Percentiles rank a stretch among this genome's conserved stretches.
Conservation (phyloP, 1,139 yeast genomes). For the Candida sp. region DNA sequence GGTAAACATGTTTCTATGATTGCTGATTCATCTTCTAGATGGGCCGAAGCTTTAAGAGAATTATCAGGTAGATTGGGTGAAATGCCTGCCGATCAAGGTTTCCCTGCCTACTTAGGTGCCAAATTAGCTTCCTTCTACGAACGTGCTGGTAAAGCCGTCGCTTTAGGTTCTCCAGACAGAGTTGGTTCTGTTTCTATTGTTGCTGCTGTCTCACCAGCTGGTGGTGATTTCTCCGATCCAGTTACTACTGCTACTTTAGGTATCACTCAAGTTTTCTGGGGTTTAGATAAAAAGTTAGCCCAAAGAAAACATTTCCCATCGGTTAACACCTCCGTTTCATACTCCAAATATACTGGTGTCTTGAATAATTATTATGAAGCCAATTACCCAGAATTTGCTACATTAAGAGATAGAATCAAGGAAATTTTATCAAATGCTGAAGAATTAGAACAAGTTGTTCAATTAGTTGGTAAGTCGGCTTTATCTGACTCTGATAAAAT, state of each 20-base stretch:
- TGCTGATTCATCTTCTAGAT: constrained; percentile 99
- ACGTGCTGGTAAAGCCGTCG: constrained; percentile 97
- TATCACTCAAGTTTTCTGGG: constrained; percentile 99
- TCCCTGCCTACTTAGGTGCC: constrained; percentile 99
- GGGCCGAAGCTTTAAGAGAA: constrained; percentile 99
- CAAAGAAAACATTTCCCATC: constrained; percentile 99
- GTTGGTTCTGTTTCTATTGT: constrained; percentile 97
- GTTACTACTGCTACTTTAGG: constrained; percentile 98
- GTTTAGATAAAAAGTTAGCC: constrained; percentile 96
- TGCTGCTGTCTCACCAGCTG: constrained; percentile 99
- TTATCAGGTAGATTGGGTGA: constrained; percentile 99
- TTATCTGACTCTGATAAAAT: constrained; percentile 95
- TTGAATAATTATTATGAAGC: constrained; percentile 82
- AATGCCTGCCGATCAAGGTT: constrained; percentile 99
- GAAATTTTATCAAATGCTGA: constrained; percentile 96
- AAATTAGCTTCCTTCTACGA: constrained; percentile 98
- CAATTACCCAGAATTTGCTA: constrained; percentile 89
- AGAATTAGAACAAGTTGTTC: constrained; percentile 98
- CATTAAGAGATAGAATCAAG: constrained; percentile 83
- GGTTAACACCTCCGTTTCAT: constrained; percentile 91
- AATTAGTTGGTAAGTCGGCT: constrained; percentile 98
- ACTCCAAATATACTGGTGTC: constrained; percentile 91
- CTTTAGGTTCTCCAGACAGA: constrained; percentile 96
- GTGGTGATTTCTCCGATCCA: constrained; percentile 99
- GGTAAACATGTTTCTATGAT: constrained; percentile 99